phyloP scores from a whole-genome alignment of 2,329 filamentous ascomycete genomes.

The Erysiphe pulchra region DNA sequence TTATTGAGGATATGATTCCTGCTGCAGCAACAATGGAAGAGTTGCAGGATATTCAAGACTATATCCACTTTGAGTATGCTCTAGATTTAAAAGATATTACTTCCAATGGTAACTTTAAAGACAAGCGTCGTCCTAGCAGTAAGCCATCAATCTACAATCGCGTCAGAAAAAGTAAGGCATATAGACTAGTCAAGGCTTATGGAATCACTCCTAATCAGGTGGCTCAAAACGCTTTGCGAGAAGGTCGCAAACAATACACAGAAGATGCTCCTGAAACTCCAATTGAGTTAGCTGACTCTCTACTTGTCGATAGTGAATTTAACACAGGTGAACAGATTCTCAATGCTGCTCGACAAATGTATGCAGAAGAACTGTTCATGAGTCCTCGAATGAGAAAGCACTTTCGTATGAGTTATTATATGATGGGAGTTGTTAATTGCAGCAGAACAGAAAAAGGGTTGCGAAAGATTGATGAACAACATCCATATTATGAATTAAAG shows the following conservation, averaged over 20 bases:
- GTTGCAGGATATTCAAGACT: conserved; percentile 87
- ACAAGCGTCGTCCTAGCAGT: conserved; percentile 47
- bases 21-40: conserved; percentile 75
- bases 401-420: conserved; percentile 62
- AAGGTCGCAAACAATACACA: conserved; percentile 54
- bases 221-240: conserved; percentile 59
- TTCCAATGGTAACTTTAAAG: conserved; percentile 32
- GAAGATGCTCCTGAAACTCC: conserved; percentile 64
- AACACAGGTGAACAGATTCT: conserved; percentile 51
- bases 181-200: conserved; percentile 64
- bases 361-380: conserved; percentile 67
- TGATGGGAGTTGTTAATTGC: conserved; percentile 63
- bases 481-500: conserved; percentile 95
- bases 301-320: conserved; percentile 47
- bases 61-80: conserved; percentile 82
- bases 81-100: conserved; percentile 60
- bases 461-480: conserved; percentile 77
- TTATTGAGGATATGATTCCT: conserved; percentile 61
- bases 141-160: conserved; percentile 63
- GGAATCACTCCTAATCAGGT: conserved; percentile 76
- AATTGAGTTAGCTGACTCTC: conserved; percentile 61
- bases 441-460: conserved; percentile 81
- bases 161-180: conserved; percentile 54
- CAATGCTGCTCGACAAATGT: conserved; percentile 60
- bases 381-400: conserved; percentile 78